Percentiles rank a stretch among this genome's conserved stretches.
Conservation (phyloP, 805 yeast species). For the Vanderwaltozyma yarrowii region DNA sequence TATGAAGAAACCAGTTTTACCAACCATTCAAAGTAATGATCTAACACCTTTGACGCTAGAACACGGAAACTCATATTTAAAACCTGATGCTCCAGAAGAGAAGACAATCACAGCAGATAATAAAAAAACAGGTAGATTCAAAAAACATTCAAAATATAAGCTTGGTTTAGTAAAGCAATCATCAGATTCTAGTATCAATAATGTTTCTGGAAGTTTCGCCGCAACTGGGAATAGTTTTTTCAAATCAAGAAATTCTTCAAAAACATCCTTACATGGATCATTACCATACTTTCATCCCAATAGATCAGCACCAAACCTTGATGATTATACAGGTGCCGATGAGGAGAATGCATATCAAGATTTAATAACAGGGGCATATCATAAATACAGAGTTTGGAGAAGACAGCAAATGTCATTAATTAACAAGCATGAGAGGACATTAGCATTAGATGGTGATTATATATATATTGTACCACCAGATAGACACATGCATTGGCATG, state of each 20-base stretch:
- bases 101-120: constrained; percentile 1
- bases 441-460: constrained; percentile 91
- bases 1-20: constrained; percentile 22
- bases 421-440: constrained; percentile 61
- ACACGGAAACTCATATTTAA: constrained; percentile 15
- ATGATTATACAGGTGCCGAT: constrained; percentile 8
- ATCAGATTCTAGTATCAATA: constrained; percentile 8
- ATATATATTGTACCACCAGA: constrained; percentile 74
- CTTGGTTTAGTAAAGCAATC: constrained; percentile 13
- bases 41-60: constrained; percentile 27
- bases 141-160: constrained; percentile 16
- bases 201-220: constrained; percentile 5
- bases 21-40: constrained; percentile 28
- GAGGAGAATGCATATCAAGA: constrained; percentile 21
- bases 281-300: constrained; percentile 10
- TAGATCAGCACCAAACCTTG: constrained; percentile 9
- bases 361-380: constrained; percentile 46
- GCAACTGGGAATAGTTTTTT: constrained; percentile 18
- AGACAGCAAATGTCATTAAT: constrained; percentile 79
- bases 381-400: constrained; percentile 81
- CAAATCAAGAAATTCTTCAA: constrained; percentile 28
- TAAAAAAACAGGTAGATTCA: constrained; percentile 5
- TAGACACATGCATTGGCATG: constrained; percentile 66
- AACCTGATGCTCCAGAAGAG: constrained; percentile 6
- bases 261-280: constrained; percentile 22